Base-by-base conservation (phyloP, 2,329 filamentous ascomycete genomes). In the Fusarium nygamai region DNA sequence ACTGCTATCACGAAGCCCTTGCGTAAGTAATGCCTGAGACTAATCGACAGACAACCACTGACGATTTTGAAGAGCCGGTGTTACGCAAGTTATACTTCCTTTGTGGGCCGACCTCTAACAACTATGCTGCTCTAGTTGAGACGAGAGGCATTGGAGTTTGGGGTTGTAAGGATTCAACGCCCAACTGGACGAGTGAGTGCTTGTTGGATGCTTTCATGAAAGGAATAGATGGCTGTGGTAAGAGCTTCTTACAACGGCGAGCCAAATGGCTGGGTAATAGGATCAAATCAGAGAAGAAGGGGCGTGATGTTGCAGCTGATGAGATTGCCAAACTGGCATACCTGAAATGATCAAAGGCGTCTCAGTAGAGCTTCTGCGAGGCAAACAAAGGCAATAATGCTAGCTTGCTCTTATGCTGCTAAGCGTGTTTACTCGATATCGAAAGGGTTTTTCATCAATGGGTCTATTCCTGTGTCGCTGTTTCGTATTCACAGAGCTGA, bases 101-200 rank as follows among this genome's bases (percentile, higher is more conserved):
- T 69, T 82, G 1, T 87, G 86, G 86, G 78, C 83, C 2, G 86
- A 88, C 58, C 81, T 83, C 1, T 86, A n/a, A 86, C 61, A 85
- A 86, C 56, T 86, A 82, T 61, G 85, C 85, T 13, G 78, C 78
- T 20, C 80, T 82, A 5, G 84, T 82, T 0, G 85, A 88, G 72
- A 83, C 80, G 57, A 72, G 85, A 0, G 83, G 83, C 0, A 80
- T 88, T 17, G 86, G 86, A 1, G 67, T 84, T 1, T 85, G 83
- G 78, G 84, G 77, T 2, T 83, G 80, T 56, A 76, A 78, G n/a
- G 73, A 76, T 9, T 78, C 78, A 3, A 81, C 83, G 3, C 84
- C 85, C 1, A 68, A 67, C 0, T 78, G 80, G 73, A 72, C 78
- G 13, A 73, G 71, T 4, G 62, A 75, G 20, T 78, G 80, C 8